These are phyloP conservation scores for Neonothopanus nambi DNA, from an alignment of 1,284 basidiomycete genomes.

Conservation along the genomic window DNA sequence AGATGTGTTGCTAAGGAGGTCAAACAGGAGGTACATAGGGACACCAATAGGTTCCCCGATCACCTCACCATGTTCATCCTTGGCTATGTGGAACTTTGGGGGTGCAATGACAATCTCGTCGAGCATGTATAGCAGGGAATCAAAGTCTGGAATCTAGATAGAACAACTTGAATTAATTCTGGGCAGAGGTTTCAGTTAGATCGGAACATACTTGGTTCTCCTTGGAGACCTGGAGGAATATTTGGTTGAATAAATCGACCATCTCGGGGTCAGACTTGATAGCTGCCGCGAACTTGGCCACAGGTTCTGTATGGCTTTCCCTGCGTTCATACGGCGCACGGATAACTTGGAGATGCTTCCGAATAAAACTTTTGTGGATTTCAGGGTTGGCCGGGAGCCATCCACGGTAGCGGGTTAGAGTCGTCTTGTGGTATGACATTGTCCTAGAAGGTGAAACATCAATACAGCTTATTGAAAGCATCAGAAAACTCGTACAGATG, in stretches of 20 bases:
- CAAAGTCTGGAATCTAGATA: slow-evolving; percentile 15
- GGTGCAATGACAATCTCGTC: slow-evolving; percentile 16
- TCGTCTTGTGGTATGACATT: too few relatives aligned
- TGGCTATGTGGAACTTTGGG: slow-evolving; percentile 17
- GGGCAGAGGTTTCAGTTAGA: neutral
- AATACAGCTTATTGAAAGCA: too few relatives aligned
- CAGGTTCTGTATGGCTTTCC: too few relatives aligned
- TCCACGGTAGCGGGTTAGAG: too few relatives aligned
- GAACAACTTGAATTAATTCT: neutral
- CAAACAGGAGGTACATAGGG: slow-evolving; percentile 22
- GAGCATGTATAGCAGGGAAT: slow-evolving; percentile 14
- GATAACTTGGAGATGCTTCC: too few relatives aligned
- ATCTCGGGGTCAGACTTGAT: slow-evolving; percentile 13
- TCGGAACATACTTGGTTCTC: slow-evolving; percentile 13
- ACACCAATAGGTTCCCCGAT: slow-evolving; percentile 23
- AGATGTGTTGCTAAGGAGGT: slow-evolving; percentile 26
- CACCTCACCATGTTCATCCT: slow-evolving; percentile 14
- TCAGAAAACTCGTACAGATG: too few relatives aligned
- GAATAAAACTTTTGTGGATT: too few relatives aligned
- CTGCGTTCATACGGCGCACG: too few relatives aligned
- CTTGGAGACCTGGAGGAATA: slow-evolving; percentile 17
- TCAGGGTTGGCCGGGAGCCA: too few relatives aligned
- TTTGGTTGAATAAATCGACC: slow-evolving; percentile 12
- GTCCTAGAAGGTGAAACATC: too few relatives aligned
- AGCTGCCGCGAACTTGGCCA: slow-evolving; percentile 9